Evolutionary conservation across 768 basidiomycete genomes (phyloP).

Genomic region (Amylocystis lapponica): DNA sequence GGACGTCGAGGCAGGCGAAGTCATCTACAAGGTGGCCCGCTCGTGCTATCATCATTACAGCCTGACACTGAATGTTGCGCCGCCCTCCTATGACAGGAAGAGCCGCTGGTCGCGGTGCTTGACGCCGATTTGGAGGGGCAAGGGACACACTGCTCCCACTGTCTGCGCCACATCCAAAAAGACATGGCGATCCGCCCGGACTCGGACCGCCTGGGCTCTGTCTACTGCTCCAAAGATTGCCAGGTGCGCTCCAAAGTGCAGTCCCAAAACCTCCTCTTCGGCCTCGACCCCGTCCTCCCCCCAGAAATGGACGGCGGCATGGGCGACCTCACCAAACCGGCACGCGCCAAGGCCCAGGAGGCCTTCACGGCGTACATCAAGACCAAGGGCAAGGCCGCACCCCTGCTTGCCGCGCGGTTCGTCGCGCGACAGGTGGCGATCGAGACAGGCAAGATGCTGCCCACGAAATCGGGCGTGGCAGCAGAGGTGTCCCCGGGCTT

Average conservation of each 20-base stretch:
- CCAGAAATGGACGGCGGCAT: conserved; percentile 28
- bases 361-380: conserved; percentile 53
- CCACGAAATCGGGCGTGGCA: conserved; percentile 13
- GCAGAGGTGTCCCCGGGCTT: conserved; percentile 42
- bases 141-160: conserved; percentile 69
- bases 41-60: neutral
- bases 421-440: conserved; percentile 65
- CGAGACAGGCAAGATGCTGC: conserved; percentile 54
- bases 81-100: conserved; percentile 48
- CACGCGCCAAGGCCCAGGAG: conserved; percentile 54
- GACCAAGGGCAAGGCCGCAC: conserved; percentile 37
- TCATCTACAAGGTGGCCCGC: conserved; percentile 62
- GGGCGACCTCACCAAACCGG: conserved; percentile 26
- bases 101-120: conserved; percentile 63
- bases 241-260: conserved; percentile 47
- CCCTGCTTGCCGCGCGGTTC: conserved; percentile 64
- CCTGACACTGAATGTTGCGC: neutral
- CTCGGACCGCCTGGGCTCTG: conserved; percentile 47
- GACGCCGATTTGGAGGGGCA: conserved; percentile 66
- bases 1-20: conserved; percentile 64
- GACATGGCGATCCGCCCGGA: conserved; percentile 39
- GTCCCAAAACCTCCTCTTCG: conserved; percentile 68
- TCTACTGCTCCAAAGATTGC: conserved; percentile 73
- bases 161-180: conserved; percentile 53
- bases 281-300: conserved; percentile 57